Base-by-base conservation (phyloP, 257 asterid genomes). In the Fraxinus quadrangulata region DNA sequence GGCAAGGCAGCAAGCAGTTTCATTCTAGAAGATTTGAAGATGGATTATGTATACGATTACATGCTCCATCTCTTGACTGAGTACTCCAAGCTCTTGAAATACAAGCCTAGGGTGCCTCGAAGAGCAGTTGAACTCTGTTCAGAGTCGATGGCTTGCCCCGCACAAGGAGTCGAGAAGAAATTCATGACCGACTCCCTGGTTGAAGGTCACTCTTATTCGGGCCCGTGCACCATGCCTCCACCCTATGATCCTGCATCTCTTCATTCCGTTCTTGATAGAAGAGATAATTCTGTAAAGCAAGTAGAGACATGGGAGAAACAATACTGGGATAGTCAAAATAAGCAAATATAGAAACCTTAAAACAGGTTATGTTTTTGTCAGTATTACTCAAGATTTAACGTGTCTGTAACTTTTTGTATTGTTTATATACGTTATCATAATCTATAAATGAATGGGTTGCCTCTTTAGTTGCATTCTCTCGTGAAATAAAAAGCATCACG, bases 141-240 rank as follows among this genome's bases (percentile, higher is more conserved):
- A 1, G 90, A 88, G 69, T 56, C 77, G 9, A 81, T 85, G 85
- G 89, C 84, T 73, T 88, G 92, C 74, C 77, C 81, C 10, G 88
- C 89, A 4, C 77, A 81, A 61, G 93, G 89, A 3, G 3, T 28
- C 21, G 75, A 66, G 74, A 85, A 75, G 80, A 79, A 77, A 34
- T 72, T 72, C 76, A 78, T 85, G 97, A 72, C 30, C 4, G 96
- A 94, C 23, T 89, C 97, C 12, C 40, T 89, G 70, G 94, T 84
- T 6, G 79, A 73, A 40, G 86, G 91, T 9, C 95, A 97, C 30
- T 49, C 84, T 2, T 26, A 61, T 40, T 67, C 79, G 1, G 61
- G 81, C 24, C 92, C 97, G 0, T 94, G 97, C 77, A 70, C 82
- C 72, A 84, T 94, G 94, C 91, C 94, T 6, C 96, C 93, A 37